Evolutionary conservation across 441 rosid genomes (phyloP).

Genomic region (Hura crepitans): DNA sequence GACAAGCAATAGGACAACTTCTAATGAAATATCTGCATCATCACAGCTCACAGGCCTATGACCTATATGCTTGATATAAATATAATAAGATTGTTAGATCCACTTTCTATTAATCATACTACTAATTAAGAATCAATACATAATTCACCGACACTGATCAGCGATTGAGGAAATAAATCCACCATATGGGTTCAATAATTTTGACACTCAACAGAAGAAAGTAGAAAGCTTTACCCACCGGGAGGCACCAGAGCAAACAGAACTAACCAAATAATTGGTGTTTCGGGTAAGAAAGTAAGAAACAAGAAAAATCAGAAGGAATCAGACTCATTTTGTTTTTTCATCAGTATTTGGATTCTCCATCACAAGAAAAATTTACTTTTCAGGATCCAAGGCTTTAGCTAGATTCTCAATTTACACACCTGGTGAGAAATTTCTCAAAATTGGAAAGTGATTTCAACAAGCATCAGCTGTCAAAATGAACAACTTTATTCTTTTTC

Average conservation of each 20-base stretch:
- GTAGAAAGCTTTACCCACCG: background rate
- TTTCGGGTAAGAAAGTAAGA: background rate
- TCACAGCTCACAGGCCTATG: slow-evolving; percentile 27
- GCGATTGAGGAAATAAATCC: slow-evolving; percentile 18
- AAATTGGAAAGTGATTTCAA: background rate
- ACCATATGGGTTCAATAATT: background rate
- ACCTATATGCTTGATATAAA: background rate
- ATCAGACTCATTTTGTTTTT: slow-evolving; percentile 8
- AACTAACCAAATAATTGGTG: background rate
- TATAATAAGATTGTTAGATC: slow-evolving; percentile 18
- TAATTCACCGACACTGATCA: background rate
- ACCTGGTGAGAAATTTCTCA: background rate
- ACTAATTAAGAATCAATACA: background rate
- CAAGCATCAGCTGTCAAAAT: background rate
- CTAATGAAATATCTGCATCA: slow-evolving; percentile 33
- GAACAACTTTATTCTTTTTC: background rate
- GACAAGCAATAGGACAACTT: slow-evolving; percentile 13
- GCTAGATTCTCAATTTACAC: background rate
- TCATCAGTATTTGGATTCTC: slow-evolving; percentile 7
- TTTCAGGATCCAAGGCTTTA: background rate
- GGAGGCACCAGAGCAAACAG: background rate
- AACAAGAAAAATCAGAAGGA: background rate
- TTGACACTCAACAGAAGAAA: background rate
- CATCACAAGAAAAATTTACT: slow-evolving; percentile 3
- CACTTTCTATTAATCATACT: slow-evolving; percentile 10